phyloP scores from a whole-genome alignment of 73 alveolate species.

The Urostyla sp. region DNA sequence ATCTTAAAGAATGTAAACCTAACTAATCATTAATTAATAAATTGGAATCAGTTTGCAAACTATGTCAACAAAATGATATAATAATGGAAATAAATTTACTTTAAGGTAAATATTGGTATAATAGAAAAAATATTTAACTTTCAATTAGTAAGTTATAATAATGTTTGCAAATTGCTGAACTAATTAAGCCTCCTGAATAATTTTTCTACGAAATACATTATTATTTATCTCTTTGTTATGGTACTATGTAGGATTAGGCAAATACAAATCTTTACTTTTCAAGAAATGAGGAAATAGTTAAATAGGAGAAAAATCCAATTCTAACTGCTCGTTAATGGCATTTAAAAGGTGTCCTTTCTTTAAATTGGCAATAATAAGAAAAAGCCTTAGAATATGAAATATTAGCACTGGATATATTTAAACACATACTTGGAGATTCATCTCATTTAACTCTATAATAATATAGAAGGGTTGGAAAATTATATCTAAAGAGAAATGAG shows the following conservation, averaged over 20 bases:
- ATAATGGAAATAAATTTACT: not conserved
- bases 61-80: not conserved
- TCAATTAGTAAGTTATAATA: too few species aligned
- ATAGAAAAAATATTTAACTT: not conserved
- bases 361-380: not conserved
- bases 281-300: not conserved
- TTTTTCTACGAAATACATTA: not conserved
- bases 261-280: not conserved
- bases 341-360: not conserved
- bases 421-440: conserved; percentile 12
- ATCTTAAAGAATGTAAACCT: not conserved
- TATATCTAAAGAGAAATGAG: not conserved
- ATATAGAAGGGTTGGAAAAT: conserved; percentile 3
- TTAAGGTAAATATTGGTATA: not conserved
- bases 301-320: not conserved
- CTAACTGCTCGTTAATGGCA: not conserved
- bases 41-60: not conserved
- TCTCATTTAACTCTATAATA: conserved; percentile 7
- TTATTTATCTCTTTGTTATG: not conserved
- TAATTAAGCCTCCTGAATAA: not conserved
- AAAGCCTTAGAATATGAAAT: conserved; percentile 24
- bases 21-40: not conserved
- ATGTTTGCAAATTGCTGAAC: not conserved
- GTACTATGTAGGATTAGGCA: not conserved
- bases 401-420: not conserved